These are phyloP conservation scores for Diaporthe sp. DNA, from an alignment of 2,329 filamentous ascomycete genomes.

Conservation along the genomic window DNA sequence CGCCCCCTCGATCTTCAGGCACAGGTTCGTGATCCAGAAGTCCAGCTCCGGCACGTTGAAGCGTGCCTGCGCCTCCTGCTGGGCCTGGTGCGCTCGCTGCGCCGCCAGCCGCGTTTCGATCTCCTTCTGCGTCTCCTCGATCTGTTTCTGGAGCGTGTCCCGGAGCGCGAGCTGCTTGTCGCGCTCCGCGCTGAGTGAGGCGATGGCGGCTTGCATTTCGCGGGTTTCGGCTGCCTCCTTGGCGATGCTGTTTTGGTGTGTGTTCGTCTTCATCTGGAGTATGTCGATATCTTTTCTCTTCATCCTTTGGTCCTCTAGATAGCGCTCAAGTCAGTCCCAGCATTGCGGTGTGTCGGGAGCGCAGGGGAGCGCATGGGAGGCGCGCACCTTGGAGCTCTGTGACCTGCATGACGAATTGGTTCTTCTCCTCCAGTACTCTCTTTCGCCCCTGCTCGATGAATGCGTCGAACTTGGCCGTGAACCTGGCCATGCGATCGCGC, in stretches of 20 bases:
- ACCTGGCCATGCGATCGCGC: conserved; percentile 94
- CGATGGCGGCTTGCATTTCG: conserved; percentile 78
- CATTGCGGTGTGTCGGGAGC: not conserved
- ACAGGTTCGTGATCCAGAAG: conserved; percentile 95
- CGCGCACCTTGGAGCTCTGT: conserved; percentile 87
- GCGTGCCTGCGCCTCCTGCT: conserved; percentile 85
- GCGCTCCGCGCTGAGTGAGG: conserved; percentile 69
- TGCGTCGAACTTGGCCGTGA: conserved; percentile 89
- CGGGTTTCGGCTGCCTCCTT: conserved; percentile 83
- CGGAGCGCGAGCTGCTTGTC: conserved; percentile 71
- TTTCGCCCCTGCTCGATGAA: conserved; percentile 95
- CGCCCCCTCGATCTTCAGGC: conserved; percentile 89
- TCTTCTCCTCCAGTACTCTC: conserved; percentile 90
- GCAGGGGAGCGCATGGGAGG: not conserved
- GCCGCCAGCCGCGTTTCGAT: conserved; percentile 80
- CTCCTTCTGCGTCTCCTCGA: conserved; percentile 76
- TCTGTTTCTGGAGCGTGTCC: conserved; percentile 71
- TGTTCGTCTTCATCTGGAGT: conserved; percentile 76
- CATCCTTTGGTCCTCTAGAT: conserved; percentile 89
- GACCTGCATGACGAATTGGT: conserved; percentile 91
- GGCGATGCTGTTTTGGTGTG: conserved; percentile 79
- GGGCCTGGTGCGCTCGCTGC: conserved; percentile 78
- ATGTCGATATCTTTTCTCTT: conserved; percentile 91
- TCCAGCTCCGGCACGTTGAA: conserved; percentile 94
- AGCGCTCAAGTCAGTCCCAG: conserved; percentile 12